Base-by-base conservation (phyloP, 2,329 filamentous ascomycete species). In the Cercospora beticola region DNA sequence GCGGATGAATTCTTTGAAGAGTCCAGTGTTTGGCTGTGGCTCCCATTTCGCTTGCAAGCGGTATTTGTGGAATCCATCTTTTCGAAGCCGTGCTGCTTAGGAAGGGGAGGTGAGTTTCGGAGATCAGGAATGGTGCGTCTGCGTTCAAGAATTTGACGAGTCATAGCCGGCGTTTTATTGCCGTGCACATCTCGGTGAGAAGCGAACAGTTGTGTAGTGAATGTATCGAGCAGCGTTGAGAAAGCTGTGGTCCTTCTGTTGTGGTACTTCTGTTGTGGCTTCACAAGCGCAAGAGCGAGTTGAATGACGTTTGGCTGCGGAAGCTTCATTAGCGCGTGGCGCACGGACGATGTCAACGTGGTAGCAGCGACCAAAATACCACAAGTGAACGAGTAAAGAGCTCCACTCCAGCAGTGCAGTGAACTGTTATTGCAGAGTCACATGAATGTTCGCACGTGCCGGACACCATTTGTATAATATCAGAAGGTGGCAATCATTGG, bases 121-220 rank as follows among this genome's bases (percentile, higher is more conserved):
- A 52, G 43, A n/a, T 52, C 60, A 18, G 60, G 60, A 30, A 28
- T 52, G 10, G 60, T 62, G 33, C 36, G 60, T 62, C 60, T 62
- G 7, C 40, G 36, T 52, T 58, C 54, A 3, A 62, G 23, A 23
- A 30, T 62, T 18, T 52, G 60, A 12, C 60, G 60, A 26, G 60
- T 62, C 60, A 62, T 62, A 16, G 60, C 14, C 36, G 36, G 28
- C 4, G n/a, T 18, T 23, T 1, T 28, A 2, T 62, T 3, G 26
- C 26, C 4, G 60, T n/a, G 21, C 43, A 18, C 60, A 52, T 62
- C 5, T 26, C 28, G 36, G 16, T 49, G 40, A 16, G 12, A n/a
- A 28, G 16, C 2, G 14, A 16, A 33, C 8, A 33, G 26, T 6
- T 28, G 12, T n/a, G 14, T 28, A 28, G 54, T 30, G 16, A 28